Percentiles rank a stretch among this genome's conserved stretches.
Evolutionary conservation across 306 rosid species (phyloP).

Genomic region (Lithocarpus polystachyus): DNA sequence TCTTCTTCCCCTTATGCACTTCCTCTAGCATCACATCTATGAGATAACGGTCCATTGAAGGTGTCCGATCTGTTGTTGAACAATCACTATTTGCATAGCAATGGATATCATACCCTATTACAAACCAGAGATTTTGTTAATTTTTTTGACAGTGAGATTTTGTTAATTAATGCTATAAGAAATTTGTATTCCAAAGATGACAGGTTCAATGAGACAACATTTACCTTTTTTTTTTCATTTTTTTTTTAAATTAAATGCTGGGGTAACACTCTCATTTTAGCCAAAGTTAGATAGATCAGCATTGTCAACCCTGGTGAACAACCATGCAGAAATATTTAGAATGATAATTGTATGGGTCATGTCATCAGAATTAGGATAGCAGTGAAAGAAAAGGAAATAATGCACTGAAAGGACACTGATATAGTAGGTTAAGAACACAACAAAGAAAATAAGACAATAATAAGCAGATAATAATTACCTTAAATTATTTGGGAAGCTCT

Average conservation of each 20-base stretch:
- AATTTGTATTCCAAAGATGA: background rate
- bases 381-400: background rate
- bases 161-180: background rate
- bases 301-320: background rate
- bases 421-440: background rate
- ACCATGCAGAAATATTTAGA: background rate
- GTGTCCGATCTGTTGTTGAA: slow-evolving; percentile 41
- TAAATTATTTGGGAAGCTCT: background rate
- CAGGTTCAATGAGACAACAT: too few species aligned
- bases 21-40: slow-evolving; percentile 47
- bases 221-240: background rate
- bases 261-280: background rate
- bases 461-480: background rate
- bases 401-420: background rate
- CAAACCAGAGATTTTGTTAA: slow-evolving; percentile 10
- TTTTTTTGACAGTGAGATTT: too few species aligned
- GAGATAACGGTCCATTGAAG: slow-evolving; percentile 49
- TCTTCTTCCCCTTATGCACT: slow-evolving; percentile 31
- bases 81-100: slow-evolving; percentile 19
- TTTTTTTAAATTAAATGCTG: background rate
- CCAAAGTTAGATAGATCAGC: background rate
- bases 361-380: background rate
- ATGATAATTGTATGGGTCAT: background rate
- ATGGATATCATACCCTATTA: slow-evolving; percentile 36
- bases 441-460: background rate